Conservation (phyloP, 306 rosid species). For the Comarum palustre region DNA sequence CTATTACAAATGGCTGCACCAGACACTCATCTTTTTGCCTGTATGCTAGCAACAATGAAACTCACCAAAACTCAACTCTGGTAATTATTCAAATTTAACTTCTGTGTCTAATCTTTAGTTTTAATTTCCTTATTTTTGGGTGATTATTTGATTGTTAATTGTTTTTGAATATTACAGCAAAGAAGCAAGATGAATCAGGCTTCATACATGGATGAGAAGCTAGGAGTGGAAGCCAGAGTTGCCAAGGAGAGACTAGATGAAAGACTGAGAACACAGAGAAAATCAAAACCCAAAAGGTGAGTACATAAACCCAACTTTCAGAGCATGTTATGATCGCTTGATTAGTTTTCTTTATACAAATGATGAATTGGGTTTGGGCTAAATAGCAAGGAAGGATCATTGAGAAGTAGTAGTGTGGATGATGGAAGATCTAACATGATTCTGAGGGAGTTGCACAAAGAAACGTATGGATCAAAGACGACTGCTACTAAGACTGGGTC, state of each 20-base stretch:
- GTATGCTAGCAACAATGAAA: constrained; percentile 47
- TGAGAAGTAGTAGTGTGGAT: constrained; percentile 17
- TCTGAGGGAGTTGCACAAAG: constrained; percentile 36
- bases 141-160: neutral
- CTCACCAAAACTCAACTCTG: constrained; percentile 36
- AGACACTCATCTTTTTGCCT: constrained; percentile 58
- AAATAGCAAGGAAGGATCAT: constrained; percentile 15
- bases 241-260: constrained; percentile 80
- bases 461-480: constrained; percentile 42
- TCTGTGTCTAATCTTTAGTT: neutral
- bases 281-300: constrained; percentile 30
- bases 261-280: constrained; percentile 44
- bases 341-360: neutral
- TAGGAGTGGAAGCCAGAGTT: constrained; percentile 61
- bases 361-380: constrained; percentile 19
- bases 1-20: constrained; percentile 31
- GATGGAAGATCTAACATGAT: constrained; percentile 23
- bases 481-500: constrained; percentile 26
- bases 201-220: constrained; percentile 39
- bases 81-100: constrained; percentile 14
- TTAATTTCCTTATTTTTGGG: neutral
- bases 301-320: neutral
- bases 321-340: neutral
- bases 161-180: constrained; percentile 27
- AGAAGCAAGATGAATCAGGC: constrained; percentile 33